Percentiles rank a stretch among this genome's conserved stretches.
These are phyloP conservation scores for Coemansia sp. DNA, from an alignment of 192 early-diverging fungal species.

Conservation along the genomic window DNA sequence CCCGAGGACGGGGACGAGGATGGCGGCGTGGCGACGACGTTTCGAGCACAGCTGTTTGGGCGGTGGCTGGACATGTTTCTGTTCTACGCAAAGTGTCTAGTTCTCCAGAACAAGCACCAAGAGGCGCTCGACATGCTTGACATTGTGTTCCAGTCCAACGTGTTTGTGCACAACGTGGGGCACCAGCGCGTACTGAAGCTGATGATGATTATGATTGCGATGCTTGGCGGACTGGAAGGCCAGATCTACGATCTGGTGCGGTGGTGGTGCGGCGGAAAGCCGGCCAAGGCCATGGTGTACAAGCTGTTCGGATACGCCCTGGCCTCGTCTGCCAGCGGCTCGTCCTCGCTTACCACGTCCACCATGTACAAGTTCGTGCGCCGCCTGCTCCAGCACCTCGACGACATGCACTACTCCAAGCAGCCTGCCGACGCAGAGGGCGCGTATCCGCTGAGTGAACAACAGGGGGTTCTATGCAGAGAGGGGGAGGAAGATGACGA, in stretches of 20 bases:
- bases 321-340: slow-evolving; percentile 18
- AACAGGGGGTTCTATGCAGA: not conserved
- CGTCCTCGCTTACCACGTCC: slow-evolving; percentile 25
- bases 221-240: slow-evolving; percentile 8
- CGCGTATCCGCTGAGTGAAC: not conserved
- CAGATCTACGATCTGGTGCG: slow-evolving; percentile 37
- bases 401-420: slow-evolving; percentile 26
- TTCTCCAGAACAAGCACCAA: slow-evolving; percentile 11
- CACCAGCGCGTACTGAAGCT: slow-evolving; percentile 21
- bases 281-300: slow-evolving; percentile 24
- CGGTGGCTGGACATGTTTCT: slow-evolving; percentile 53
- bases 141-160: slow-evolving; percentile 34
- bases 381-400: slow-evolving; percentile 32
- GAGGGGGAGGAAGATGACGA: not conserved
- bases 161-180: slow-evolving; percentile 17
- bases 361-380: slow-evolving; percentile 51
- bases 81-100: slow-evolving; percentile 42
- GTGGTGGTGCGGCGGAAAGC: slow-evolving; percentile 45
- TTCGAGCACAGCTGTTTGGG: slow-evolving; percentile 44
- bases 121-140: slow-evolving; percentile 42
- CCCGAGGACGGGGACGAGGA: slow-evolving; percentile 9
- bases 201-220: slow-evolving; percentile 28
- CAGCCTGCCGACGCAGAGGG: not conserved
- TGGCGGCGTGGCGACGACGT: slow-evolving; percentile 27
- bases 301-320: slow-evolving; percentile 35